phyloP scores from a whole-genome alignment of 1,284 basidiomycete species.

The Apiotrichum mycotoxinovorans region DNA sequence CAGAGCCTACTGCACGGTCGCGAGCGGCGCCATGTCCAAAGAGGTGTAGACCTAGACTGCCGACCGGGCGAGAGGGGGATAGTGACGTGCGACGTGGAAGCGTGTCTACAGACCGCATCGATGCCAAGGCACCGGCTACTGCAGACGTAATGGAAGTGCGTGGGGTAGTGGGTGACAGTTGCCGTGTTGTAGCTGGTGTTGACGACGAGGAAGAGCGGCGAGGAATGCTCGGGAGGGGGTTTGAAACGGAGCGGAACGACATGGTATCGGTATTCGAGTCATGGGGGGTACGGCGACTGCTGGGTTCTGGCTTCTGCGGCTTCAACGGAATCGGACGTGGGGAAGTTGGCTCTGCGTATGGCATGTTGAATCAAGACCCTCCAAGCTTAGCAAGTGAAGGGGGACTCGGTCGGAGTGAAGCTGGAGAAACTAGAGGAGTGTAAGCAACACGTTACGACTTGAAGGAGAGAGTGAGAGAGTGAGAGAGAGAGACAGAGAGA shows the following conservation, averaged over 20 bases:
- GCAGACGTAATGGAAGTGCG: background rate
- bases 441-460: background rate
- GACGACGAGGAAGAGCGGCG: constrained; percentile 32
- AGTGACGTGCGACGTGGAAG: constrained; percentile 1
- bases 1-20: background rate
- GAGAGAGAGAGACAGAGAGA: background rate
- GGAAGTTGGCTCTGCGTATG: constrained; percentile 46
- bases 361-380: constrained; percentile 29
- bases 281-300: background rate
- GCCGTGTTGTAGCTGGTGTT: background rate
- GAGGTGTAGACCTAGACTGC: constrained; percentile 2
- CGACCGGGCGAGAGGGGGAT: background rate
- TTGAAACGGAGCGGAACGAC: constrained; percentile 11
- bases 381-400: background rate
- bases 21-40: background rate
- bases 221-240: constrained; percentile 41
- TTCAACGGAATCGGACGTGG: constrained; percentile 33
- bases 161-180: background rate
- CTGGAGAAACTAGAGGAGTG: background rate
- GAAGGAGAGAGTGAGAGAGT: background rate
- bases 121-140: background rate
- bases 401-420: background rate
- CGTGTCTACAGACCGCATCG: constrained; percentile 10
- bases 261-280: background rate
- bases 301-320: background rate